Evolutionary conservation across 768 basidiomycete species (phyloP).

Genomic region (Agrocybe pediades): DNA sequence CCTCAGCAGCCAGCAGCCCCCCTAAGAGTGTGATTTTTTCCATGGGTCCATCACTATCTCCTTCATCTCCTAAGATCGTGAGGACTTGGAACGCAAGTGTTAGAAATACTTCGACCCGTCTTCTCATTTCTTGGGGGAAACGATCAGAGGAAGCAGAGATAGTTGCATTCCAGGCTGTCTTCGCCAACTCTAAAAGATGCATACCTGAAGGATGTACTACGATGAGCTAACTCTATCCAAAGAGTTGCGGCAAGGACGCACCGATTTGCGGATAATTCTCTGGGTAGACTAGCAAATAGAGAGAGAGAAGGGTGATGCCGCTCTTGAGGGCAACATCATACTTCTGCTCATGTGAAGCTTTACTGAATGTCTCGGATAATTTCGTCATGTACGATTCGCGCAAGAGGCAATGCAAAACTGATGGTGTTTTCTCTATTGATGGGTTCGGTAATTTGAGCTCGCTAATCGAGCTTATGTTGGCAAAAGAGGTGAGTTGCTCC

Average conservation of each 20-base stretch:
- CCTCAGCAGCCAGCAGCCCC: conserved; percentile 33
- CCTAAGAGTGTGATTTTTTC: conserved; percentile 51
- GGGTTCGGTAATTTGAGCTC: conserved; percentile 28
- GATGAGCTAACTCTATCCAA: background rate
- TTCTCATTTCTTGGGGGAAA: conserved; percentile 23
- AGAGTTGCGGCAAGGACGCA: conserved; percentile 22
- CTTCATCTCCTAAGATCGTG: conserved; percentile 57
- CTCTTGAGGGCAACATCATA: conserved; percentile 51
- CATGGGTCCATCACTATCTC: conserved; percentile 62
- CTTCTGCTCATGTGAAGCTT: conserved; percentile 66
- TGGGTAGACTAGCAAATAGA: conserved; percentile 75
- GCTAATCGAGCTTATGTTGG: conserved; percentile 30
- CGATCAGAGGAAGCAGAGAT: conserved; percentile 22
- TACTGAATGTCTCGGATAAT: conserved; percentile 66
- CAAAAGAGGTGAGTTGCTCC: conserved; percentile 36
- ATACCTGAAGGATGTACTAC: conserved; percentile 47
- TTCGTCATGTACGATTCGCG: conserved; percentile 59
- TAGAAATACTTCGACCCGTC: conserved; percentile 38
- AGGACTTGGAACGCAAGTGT: conserved; percentile 42
- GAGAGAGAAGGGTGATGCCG: conserved; percentile 60
- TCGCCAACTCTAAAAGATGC: conserved; percentile 75
- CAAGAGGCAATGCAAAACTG: conserved; percentile 42
- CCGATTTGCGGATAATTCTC: conserved; percentile 83
- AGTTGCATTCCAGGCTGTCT: conserved; percentile 73
- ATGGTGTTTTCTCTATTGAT: conserved; percentile 40